A percentile compares a stretch with the other conserved stretches of the same genome.
phyloP scores from a whole-genome alignment of 2,329 filamentous ascomycete species.

The Aspergillus vadensis region DNA sequence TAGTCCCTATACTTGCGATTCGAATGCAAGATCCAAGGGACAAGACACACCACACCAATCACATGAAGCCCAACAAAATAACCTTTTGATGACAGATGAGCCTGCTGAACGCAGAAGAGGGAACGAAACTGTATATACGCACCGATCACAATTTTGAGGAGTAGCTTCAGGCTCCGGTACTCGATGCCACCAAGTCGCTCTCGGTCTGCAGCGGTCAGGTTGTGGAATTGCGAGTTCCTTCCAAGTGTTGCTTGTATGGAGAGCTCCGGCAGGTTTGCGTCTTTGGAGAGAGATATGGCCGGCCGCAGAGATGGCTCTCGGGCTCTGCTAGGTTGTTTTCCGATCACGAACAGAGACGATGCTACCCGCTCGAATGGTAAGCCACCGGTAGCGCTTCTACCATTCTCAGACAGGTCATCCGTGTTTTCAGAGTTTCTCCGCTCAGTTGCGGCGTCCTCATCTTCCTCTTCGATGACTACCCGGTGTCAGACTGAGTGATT shows the following conservation, averaged over 20 bases:
- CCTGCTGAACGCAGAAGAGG: neutral
- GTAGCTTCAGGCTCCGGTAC: slow-evolving; percentile 53
- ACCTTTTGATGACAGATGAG: slow-evolving; percentile 21
- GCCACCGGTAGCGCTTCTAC: neutral
- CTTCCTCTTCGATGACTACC: neutral
- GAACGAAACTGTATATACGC: slow-evolving; percentile 7
- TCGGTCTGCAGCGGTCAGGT: slow-evolving; percentile 45
- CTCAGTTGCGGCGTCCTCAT: slow-evolving; percentile 11
- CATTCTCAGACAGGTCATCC: neutral
- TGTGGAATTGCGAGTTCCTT: slow-evolving; percentile 51
- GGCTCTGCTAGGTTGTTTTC: slow-evolving; percentile 11
- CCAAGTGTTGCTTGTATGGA: slow-evolving; percentile 50
- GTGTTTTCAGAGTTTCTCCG: neutral
- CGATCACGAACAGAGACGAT: slow-evolving; percentile 17
- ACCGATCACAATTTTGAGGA: slow-evolving; percentile 52
- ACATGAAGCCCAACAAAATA: slow-evolving; percentile 53
- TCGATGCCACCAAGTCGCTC: slow-evolving; percentile 56
- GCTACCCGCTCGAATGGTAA: neutral
- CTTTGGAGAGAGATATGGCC: slow-evolving; percentile 24
- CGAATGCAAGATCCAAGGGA: slow-evolving; percentile 52
- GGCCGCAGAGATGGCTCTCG: slow-evolving; percentile 17
- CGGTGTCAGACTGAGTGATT: neutral
- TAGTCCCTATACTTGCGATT: slow-evolving; percentile 46
- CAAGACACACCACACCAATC: slow-evolving; percentile 52
- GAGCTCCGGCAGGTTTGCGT: slow-evolving; percentile 41